Percentiles rank a stretch among this genome's conserved stretches.
phyloP scores from a whole-genome alignment of 2,329 filamentous ascomycete species.

The Macrophomina tecta region DNA sequence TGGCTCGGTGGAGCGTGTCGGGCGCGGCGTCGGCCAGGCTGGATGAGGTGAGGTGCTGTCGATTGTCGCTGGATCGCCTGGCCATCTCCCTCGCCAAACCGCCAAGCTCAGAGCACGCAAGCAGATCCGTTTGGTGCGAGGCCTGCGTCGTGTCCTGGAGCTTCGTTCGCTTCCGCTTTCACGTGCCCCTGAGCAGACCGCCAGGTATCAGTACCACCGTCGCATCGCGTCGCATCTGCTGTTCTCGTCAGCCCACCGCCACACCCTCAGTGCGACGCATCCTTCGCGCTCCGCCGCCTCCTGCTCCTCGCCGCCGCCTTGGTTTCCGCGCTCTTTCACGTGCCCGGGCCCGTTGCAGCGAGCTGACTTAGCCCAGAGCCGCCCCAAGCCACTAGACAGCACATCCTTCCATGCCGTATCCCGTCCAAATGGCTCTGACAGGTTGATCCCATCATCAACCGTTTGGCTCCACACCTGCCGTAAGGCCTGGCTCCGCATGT shows the following conservation, averaged over 20 bases:
- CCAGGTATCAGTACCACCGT: neutral
- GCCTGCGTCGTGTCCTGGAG: neutral
- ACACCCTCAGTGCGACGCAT: too few species aligned
- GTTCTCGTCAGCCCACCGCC: neutral
- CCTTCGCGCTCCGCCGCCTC: neutral
- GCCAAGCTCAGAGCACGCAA: conserved; percentile 25
- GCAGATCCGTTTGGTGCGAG: conserved; percentile 14
- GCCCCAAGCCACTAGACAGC: conserved; percentile 4
- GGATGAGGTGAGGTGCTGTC: neutral
- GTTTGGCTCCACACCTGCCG: neutral
- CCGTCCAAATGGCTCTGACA: neutral
- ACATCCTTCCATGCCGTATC: conserved; percentile 2
- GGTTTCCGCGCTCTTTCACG: neutral
- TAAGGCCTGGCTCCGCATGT: neutral
- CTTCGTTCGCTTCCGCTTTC: neutral
- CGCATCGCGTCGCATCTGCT: too few species aligned
- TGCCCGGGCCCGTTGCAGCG: neutral
- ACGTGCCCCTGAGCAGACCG: conserved; percentile 18
- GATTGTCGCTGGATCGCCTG: conserved; percentile 18
- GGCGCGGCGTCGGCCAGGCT: neutral
- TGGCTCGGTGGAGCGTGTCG: neutral
- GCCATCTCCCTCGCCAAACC: conserved; percentile 10
- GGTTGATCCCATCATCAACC: conserved; percentile 1
- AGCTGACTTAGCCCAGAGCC: conserved; percentile 6
- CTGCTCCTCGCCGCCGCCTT: neutral